phyloP scores from a whole-genome alignment of 352 stramenopile genomes.

The Phytopythium oedochilum region DNA sequence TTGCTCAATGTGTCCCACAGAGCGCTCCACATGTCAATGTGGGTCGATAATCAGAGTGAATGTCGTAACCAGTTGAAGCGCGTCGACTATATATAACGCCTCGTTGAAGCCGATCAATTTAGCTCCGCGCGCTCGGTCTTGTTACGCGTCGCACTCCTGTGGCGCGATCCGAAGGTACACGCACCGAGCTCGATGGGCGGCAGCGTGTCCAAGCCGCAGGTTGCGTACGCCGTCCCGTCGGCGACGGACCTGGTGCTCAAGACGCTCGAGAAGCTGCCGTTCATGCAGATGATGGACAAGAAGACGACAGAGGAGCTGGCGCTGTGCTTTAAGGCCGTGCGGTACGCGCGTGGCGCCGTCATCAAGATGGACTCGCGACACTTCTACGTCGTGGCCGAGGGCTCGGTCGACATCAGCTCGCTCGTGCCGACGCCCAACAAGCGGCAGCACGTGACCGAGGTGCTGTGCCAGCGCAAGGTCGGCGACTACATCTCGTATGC shows the following conservation, averaged over 20 bases:
- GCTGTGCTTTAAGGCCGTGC: conserved; percentile 48
- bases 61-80: background rate
- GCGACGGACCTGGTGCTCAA: conserved; percentile 24
- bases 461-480: conserved; percentile 50
- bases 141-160: too few species aligned
- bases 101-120: too few species aligned
- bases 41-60: background rate
- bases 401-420: conserved; percentile 50
- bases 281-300: conserved; percentile 65
- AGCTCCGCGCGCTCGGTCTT: too few species aligned
- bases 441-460: conserved; percentile 47
- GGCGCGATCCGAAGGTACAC: too few species aligned
- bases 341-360: conserved; percentile 31
- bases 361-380: conserved; percentile 51
- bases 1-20: background rate
- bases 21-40: background rate
- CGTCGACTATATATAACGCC: background rate
- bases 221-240: conserved; percentile 1
- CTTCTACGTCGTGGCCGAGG: conserved; percentile 54
- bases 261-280: conserved; percentile 48
- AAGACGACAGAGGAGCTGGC: conserved; percentile 44
- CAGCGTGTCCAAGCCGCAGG: conserved; percentile 4
- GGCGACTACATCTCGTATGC: conserved; percentile 61
- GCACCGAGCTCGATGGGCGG: conserved; percentile 17
- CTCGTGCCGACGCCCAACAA: conserved; percentile 30